Evolutionary conservation across 2,329 filamentous ascomycete species (phyloP), one percentile per base, ranked within the genome.

Genomic region (Scedosporium apiospermum): DNA sequence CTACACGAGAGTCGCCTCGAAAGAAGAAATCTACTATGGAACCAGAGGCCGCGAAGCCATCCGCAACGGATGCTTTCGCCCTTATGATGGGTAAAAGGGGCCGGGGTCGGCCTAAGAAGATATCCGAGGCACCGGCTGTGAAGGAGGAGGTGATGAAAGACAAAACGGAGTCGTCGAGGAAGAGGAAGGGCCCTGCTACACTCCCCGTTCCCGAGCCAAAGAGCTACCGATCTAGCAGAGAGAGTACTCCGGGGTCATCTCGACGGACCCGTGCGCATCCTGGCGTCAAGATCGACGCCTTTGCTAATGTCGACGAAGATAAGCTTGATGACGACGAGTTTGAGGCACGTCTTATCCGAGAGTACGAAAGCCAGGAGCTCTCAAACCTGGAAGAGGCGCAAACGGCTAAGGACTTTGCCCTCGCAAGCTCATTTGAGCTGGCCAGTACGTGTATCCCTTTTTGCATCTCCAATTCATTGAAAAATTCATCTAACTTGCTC

Each of bases 241-340:
- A 85, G 7, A 91, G 89, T 0, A 96, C 91, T 0, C 92, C 92
- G 1, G 80, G 80, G 0, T 83, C 80, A 6, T 21, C 27, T 38
- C 26, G 60, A n/a, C 51, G 41, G 9, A 42, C 30, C 9, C 49
- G 51, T 10, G 57, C 30, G 10, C 38, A 53, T 21, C 9, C 51
- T 6, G 30, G 76, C 73, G 1, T 80, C 82, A 1, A 75, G 76
- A 4, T 79, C 85, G 21, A 75, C 79, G 1, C 80, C 83, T 14
- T 58, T 62, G 27, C 62, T 46, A 34, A 42, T 41, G 75, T 87
- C 64, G 82, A 83, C 1, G 84, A 87, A 46, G 82, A 85, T 34
- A 74, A 76, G 65, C 77, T 97, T 9, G 93, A 88, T 5, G 93
- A 98, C 66, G 84, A 89, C 34, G 88, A 91, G 66, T 98, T 95